Conservation (phyloP, 2,329 filamentous ascomycete genomes). For the Rutstroemia sydowiana region DNA sequence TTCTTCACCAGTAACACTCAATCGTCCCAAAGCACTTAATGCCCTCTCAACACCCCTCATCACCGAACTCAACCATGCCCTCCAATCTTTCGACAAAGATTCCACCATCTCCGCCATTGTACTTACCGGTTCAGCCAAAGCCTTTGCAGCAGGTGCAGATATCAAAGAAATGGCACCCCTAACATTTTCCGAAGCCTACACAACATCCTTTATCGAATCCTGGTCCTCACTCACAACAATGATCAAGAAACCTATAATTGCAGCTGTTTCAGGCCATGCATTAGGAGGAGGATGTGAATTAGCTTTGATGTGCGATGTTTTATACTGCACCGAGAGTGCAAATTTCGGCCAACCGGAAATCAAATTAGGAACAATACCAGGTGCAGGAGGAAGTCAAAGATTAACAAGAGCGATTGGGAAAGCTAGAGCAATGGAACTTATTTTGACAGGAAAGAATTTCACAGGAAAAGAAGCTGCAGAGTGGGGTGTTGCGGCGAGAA, state of each 20-base stretch:
- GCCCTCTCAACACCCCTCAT: conserved; percentile 89
- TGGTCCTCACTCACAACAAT: conserved; percentile 82
- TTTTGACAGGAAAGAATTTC: conserved; percentile 80
- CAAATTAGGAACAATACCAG: conserved; percentile 87
- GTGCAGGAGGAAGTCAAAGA: conserved; percentile 84
- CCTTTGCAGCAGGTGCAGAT: conserved; percentile 92
- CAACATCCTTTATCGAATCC: conserved; percentile 83
- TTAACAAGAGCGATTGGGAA: conserved; percentile 79
- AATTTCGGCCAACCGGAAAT: conserved; percentile 97
- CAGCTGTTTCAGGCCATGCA: conserved; percentile 89
- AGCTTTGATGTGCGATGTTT: conserved; percentile 92
- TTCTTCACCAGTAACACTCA: conserved; percentile 64
- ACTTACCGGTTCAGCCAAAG: conserved; percentile 80
- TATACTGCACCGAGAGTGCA: conserved; percentile 80
- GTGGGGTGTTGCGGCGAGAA: conserved; percentile 83
- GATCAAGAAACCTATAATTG: conserved; percentile 90
- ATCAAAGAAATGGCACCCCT: conserved; percentile 98
- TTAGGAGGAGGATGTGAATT: conserved; percentile 94
- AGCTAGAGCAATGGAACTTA: conserved; percentile 83
- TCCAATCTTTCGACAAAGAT: conserved; percentile 62
- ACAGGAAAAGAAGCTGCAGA: conserved; percentile 75
- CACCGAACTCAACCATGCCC: conserved; percentile 75
- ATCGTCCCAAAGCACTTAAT: conserved; percentile 92
- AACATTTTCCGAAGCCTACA: conserved; percentile 83
- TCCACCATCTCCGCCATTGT: conserved; percentile 68